phyloP scores from a whole-genome alignment of 148 eudicot species.

The Cornus suecica region DNA sequence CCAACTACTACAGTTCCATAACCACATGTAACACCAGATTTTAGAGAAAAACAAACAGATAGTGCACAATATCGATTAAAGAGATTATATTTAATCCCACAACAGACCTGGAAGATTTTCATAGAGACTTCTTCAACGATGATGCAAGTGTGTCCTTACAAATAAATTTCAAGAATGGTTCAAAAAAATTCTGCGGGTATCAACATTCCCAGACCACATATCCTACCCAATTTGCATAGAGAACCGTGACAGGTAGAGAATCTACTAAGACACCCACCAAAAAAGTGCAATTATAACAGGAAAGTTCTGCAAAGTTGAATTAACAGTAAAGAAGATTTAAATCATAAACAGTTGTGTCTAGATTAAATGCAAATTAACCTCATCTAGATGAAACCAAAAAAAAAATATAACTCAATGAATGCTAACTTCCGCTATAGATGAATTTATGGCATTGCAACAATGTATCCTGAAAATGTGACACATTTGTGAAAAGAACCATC shows the following conservation, averaged over 20 bases:
- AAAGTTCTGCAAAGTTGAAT: neutral
- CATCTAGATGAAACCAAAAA: neutral
- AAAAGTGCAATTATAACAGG: neutral
- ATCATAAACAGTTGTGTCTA: neutral
- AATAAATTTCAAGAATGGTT: neutral
- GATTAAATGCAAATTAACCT: neutral
- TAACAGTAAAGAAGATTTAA: neutral
- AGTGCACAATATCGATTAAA: neutral
- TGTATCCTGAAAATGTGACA: neutral
- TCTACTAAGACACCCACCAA: neutral
- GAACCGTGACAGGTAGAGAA: neutral
- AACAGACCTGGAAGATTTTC: too few species aligned
- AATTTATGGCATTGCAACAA: neutral
- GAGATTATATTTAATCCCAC: neutral
- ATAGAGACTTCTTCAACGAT: neutral
- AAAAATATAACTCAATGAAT: neutral
- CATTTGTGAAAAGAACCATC: neutral
- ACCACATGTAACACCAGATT: neutral
- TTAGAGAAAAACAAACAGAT: neutral
- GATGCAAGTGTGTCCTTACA: neutral
- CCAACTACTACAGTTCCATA: neutral
- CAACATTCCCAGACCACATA: neutral
- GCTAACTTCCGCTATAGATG: neutral
- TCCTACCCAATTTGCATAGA: neutral
- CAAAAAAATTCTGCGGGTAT: neutral